Evolutionary conservation across 2,329 filamentous ascomycete species (phyloP), one percentile per base, ranked within the genome.

Genomic region (Phialocephala sp.): DNA sequence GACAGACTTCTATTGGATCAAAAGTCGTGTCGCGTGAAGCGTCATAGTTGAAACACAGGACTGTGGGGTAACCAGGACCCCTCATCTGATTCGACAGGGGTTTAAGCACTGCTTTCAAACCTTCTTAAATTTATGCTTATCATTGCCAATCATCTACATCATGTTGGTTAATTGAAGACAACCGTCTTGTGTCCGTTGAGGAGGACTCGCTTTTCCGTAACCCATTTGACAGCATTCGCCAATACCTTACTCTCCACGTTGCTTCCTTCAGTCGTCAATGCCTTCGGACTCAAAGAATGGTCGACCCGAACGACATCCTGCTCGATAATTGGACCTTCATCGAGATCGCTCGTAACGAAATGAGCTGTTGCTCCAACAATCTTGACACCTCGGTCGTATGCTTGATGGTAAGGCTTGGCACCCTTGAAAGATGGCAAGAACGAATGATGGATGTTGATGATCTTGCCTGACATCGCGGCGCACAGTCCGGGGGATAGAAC

Each of bases 361-460:
- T 95, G 92, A 5, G 92, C 92, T 1, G 91, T 93, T 27, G 92
- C 92, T 66, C 92, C 92, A 64, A 94, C 93, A 72, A 95, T 94
- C 85, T 95, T 95, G 71, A 95, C 92, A 66, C 92, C 92, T 35
- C 91, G 87, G 69, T 94, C 91, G 76, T 91, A 94, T 8, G 92
- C 92, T 82, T 95, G 92, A 79, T 94, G 92, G 79, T 95, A 95
- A 2, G 92, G 92, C 80, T 92, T 93, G 36, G 92, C 92, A 67
- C 92, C 92, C 84, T 95, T 95, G 86, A 95, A 95, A 11, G 86
- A 89, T 0, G 92, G 92, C 83, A 95, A 78, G 86, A 95, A 95
- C 72, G 87, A 90, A 81, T 95, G 92, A 81, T 95, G 92, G 79
- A 95, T 94, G 81, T 95, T 95, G 89, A 95, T 94, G 80, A 95